Percentiles rank a stretch among this genome's conserved stretches.
phyloP scores from a whole-genome alignment of 345 rosid genomes.

The Populus davidiana region DNA sequence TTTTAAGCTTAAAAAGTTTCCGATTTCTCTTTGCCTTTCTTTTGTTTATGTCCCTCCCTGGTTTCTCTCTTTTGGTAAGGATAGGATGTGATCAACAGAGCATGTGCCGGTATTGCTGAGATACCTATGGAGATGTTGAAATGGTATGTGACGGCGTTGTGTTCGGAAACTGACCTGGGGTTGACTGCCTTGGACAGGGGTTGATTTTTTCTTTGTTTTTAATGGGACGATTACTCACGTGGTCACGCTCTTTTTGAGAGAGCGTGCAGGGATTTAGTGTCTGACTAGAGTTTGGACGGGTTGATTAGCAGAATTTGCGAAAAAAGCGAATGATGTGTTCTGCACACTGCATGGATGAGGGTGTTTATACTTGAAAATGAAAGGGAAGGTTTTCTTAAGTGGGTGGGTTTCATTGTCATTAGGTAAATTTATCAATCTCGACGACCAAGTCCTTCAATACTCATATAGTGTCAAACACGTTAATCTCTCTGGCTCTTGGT shows the following conservation, averaged over 20 bases:
- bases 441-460: background rate
- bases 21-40: background rate
- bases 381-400: background rate
- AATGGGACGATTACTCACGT: background rate
- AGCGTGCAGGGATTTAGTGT: background rate
- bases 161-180: background rate
- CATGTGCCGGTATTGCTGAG: too few relatives aligned
- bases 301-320: background rate
- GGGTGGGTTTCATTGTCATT: background rate
- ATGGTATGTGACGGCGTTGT: background rate
- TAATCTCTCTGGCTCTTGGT: conserved; percentile 7
- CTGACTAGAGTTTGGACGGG: background rate
- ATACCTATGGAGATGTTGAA: background rate
- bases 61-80: background rate
- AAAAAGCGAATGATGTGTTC: background rate
- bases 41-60: background rate
- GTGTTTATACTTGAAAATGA: background rate
- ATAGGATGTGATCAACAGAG: too few relatives aligned
- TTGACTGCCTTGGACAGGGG: background rate
- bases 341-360: background rate
- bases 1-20: background rate
- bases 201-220: background rate
- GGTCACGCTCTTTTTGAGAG: background rate
- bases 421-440: background rate
- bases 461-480: background rate